Conservation (phyloP, 2,329 filamentous ascomycete genomes). For the Calonectria crousiana region DNA sequence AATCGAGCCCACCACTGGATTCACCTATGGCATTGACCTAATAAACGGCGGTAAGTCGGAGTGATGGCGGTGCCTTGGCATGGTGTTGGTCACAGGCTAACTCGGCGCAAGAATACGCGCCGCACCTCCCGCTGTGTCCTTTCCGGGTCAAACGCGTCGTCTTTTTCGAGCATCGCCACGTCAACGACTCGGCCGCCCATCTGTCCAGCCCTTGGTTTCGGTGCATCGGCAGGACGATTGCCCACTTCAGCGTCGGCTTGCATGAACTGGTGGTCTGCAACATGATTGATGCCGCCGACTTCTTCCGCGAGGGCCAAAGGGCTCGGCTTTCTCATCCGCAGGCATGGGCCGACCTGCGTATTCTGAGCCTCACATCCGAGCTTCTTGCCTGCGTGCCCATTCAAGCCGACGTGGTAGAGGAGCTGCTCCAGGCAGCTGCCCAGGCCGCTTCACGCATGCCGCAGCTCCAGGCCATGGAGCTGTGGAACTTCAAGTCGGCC, state of each 20-base stretch:
- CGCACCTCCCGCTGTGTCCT: neutral
- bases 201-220: neutral
- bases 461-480: neutral
- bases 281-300: neutral
- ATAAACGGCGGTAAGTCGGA: neutral
- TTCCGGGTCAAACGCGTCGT: neutral
- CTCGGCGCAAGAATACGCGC: neutral
- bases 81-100: neutral
- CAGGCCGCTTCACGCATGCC: neutral
- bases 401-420: neutral
- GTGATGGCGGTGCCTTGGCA: no score
- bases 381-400: neutral
- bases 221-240: neutral
- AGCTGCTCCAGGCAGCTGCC: neutral
- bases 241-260: neutral
- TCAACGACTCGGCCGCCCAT: neutral
- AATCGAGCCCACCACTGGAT: neutral
- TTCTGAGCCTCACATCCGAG: neutral
- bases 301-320: neutral
- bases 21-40: neutral
- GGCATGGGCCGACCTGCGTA: neutral
- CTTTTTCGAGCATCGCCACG: neutral
- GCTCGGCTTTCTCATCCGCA: neutral
- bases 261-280: neutral
- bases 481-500: neutral